Percentiles rank a stretch among this genome's conserved stretches.
phyloP scores from a whole-genome alignment of 495 filamentous ascomycete species.

The Amniculicola lignicola region DNA sequence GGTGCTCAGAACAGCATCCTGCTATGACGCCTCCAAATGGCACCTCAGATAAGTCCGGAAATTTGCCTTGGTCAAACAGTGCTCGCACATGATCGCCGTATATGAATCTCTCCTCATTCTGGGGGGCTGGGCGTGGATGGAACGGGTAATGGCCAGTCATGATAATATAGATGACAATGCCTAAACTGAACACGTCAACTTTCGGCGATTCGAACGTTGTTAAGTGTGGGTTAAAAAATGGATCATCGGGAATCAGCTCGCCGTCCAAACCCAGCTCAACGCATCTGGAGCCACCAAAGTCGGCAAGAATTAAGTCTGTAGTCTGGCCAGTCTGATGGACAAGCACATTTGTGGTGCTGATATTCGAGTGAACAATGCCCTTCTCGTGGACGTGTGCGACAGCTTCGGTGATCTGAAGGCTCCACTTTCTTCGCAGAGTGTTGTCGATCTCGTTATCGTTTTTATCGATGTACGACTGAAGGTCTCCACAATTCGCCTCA shows the following conservation, averaged over 20 bases:
- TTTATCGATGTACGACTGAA: conserved; percentile 4
- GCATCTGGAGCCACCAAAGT: conserved; percentile 32
- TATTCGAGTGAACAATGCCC: conserved; percentile 28
- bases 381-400: conserved; percentile 15
- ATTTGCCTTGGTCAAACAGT: not conserved
- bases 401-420: conserved; percentile 9
- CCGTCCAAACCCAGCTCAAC: conserved; percentile 12
- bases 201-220: not conserved
- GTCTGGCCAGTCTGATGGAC: conserved; percentile 9
- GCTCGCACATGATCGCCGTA: not conserved
- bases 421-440: not conserved
- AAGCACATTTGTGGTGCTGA: conserved; percentile 20
- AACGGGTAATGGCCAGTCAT: conserved; percentile 6
- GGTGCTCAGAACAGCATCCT: not conserved
- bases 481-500: not conserved
- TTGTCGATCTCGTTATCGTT: conserved; percentile 1
- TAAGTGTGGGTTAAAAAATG: not conserved
- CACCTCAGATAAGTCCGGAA: not conserved
- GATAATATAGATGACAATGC: conserved; percentile 4
- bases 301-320: conserved; percentile 14
- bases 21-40: not conserved
- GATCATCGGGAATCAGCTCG: conserved; percentile 2
- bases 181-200: conserved; percentile 9
- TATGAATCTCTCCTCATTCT: not conserved
- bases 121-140: not conserved